phyloP scores from a whole-genome alignment of 495 filamentous ascomycete species.

The Baudoinia panamericana region DNA sequence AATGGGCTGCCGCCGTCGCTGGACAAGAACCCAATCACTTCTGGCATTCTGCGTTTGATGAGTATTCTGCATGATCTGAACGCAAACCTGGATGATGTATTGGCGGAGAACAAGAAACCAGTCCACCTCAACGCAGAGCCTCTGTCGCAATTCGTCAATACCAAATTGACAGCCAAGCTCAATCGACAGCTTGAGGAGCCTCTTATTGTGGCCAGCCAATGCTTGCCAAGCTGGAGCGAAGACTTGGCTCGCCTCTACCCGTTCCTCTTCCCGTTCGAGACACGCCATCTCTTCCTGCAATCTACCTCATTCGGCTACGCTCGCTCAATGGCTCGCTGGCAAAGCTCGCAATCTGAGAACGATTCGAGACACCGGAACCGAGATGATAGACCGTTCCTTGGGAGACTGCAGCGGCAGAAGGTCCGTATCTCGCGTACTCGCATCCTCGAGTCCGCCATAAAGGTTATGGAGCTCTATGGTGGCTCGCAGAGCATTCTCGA shows the following conservation, averaged over 20 bases:
- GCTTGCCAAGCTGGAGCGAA: slow-evolving; percentile 91
- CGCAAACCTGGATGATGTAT: slow-evolving; percentile 87
- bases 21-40: slow-evolving; percentile 66
- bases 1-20: slow-evolving; percentile 67
- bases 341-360: slow-evolving; percentile 71
- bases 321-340: slow-evolving; percentile 94
- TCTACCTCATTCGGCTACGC: slow-evolving; percentile 98
- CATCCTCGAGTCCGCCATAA: slow-evolving; percentile 90
- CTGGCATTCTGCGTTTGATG: slow-evolving; percentile 76
- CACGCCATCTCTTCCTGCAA: slow-evolving; percentile 89
- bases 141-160: slow-evolving; percentile 93
- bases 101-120: slow-evolving; percentile 68
- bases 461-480: slow-evolving; percentile 99
- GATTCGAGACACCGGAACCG: slow-evolving; percentile 59
- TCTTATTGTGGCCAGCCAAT: slow-evolving; percentile 95
- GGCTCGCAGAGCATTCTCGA: slow-evolving; percentile 89
- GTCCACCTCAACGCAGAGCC: slow-evolving; percentile 68
- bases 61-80: slow-evolving; percentile 90
- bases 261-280: slow-evolving; percentile 99
- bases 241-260: slow-evolving; percentile 92
- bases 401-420: slow-evolving; percentile 88
- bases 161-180: slow-evolving; percentile 96
- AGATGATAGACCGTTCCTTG: slow-evolving; percentile 86
- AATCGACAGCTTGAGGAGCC: slow-evolving; percentile 96
- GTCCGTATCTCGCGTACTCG: slow-evolving; percentile 86